These are phyloP conservation scores for Cutaneotrichosporon cutaneum DNA, from an alignment of 1,284 basidiomycete genomes.

Conservation along the genomic window DNA sequence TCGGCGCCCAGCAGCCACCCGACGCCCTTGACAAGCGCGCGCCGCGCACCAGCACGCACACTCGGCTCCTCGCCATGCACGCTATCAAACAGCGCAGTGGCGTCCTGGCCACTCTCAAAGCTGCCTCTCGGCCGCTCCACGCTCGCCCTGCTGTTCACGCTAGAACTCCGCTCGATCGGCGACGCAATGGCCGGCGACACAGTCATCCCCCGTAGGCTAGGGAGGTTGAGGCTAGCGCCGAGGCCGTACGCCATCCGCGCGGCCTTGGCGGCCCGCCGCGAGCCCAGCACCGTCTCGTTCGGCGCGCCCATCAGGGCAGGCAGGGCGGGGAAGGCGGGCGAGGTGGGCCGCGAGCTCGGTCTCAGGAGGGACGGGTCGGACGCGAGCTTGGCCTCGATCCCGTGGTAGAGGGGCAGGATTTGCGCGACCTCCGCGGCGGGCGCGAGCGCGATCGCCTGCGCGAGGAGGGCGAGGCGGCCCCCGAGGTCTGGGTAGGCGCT, in stretches of 20 bases:
- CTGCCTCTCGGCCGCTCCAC: slow-evolving; percentile 2
- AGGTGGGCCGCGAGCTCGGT: not conserved
- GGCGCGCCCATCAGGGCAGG: not conserved
- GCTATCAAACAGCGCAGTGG: slow-evolving; percentile 38
- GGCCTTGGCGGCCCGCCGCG: slow-evolving; percentile 46
- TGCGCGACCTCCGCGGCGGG: slow-evolving; percentile 73
- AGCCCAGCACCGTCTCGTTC: slow-evolving; percentile 46
- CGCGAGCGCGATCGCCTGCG: slow-evolving; percentile 80
- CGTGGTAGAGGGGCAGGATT: slow-evolving; percentile 70
- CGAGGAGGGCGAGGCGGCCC: slow-evolving; percentile 70
- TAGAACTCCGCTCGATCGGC: slow-evolving; percentile 8
- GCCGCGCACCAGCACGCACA: slow-evolving; percentile 44
- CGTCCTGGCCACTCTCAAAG: slow-evolving; percentile 8
- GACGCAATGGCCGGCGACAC: slow-evolving; percentile 12
- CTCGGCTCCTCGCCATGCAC: slow-evolving; percentile 20
- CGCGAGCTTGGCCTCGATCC: slow-evolving; percentile 39
- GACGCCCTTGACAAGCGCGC: slow-evolving; percentile 51
- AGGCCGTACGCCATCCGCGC: slow-evolving; percentile 38
- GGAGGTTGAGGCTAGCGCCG: slow-evolving; percentile 12
- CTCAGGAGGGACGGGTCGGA: slow-evolving; percentile 11
- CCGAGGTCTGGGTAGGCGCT: slow-evolving; percentile 70
- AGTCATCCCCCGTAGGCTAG: slow-evolving; percentile 15
- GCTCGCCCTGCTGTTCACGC: not conserved
- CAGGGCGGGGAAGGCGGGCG: not conserved
- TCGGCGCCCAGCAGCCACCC: slow-evolving; percentile 54